phyloP scores from a whole-genome alignment of 2,329 filamentous ascomycete genomes.

The Fusarium nisikadoi region DNA sequence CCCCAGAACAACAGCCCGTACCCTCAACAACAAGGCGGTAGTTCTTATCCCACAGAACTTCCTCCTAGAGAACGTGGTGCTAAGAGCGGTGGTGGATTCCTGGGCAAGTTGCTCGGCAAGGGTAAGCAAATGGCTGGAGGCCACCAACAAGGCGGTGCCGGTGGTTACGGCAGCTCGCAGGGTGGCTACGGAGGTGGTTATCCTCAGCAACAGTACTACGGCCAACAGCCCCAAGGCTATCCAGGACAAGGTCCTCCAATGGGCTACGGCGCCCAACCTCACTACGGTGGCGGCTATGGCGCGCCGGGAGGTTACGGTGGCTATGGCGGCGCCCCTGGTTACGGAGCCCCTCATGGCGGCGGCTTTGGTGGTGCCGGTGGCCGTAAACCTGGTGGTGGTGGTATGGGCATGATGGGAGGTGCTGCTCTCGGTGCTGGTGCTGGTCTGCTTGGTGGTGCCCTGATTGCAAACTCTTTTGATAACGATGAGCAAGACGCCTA shows the following conservation, averaged over 20 bases:
- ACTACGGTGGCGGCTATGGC: conserved; percentile 40
- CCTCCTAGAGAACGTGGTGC: conserved; percentile 55
- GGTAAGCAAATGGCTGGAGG: conserved; percentile 52
- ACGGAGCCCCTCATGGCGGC: conserved; percentile 45
- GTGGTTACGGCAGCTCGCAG: conserved; percentile 29
- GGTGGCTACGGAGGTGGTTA: conserved; percentile 43
- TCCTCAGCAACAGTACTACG: conserved; percentile 44
- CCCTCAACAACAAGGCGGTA: conserved; percentile 46
- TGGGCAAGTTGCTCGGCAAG: conserved; percentile 65
- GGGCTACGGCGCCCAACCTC: conserved; percentile 43
- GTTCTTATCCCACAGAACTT: conserved; percentile 52
- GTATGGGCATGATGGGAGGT: conserved; percentile 76
- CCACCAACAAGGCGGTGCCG: conserved; percentile 35
- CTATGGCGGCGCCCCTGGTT: conserved; percentile 47
- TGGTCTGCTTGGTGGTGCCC: conserved; percentile 80
- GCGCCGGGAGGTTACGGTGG: conserved; percentile 36
- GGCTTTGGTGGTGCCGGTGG: conserved; percentile 34
- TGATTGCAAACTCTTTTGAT: conserved; percentile 75
- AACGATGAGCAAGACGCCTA: conserved; percentile 70
- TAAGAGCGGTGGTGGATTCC: conserved; percentile 58
- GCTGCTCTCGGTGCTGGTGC: conserved; percentile 83
- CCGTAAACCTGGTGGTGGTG: conserved; percentile 56
- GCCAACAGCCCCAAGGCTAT: conserved; percentile 40
- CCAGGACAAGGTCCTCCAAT: conserved; percentile 43
- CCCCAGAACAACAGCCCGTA: conserved; percentile 44